Conservation (phyloP, 345 rosid species). For the Eucalyptus urophylla region DNA sequence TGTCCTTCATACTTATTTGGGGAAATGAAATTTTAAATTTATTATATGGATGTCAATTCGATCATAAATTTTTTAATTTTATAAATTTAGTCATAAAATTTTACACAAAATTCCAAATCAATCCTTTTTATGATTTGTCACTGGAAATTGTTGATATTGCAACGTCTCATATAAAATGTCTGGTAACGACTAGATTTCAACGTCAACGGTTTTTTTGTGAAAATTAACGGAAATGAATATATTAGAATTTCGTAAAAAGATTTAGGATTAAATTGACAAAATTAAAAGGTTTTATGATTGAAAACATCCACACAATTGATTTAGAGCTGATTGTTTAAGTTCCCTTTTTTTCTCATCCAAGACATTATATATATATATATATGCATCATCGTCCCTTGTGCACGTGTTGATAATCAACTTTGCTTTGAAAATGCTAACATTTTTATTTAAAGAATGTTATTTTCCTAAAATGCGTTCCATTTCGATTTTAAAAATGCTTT, state of each 20-base stretch:
- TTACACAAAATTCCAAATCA: not conserved
- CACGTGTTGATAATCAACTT: not conserved
- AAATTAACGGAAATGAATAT: not conserved
- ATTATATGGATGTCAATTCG: rapidly evolving
- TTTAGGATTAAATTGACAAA: not conserved
- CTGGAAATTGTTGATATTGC: rapidly evolving
- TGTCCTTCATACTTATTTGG: not conserved
- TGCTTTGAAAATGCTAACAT: not conserved
- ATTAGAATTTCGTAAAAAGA: rapidly evolving
- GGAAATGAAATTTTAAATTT: not conserved
- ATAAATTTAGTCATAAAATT: rapidly evolving
- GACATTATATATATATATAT: not conserved
- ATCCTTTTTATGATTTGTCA: too few relatives aligned
- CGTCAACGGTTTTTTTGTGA: rapidly evolving
- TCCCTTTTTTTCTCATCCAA: not conserved
- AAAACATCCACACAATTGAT: not conserved
- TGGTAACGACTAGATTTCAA: rapidly evolving
- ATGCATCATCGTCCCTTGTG: not conserved
- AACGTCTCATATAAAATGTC: rapidly evolving
- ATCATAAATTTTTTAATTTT: not conserved
- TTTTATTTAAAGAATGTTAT: not conserved
- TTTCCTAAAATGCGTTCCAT: not conserved
- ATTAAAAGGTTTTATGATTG: not conserved
- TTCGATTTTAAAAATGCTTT: not conserved
- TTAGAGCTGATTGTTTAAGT: not conserved